Evolutionary conservation across 768 basidiomycete species (phyloP).

Genomic region (Pisolithus orientalis): DNA sequence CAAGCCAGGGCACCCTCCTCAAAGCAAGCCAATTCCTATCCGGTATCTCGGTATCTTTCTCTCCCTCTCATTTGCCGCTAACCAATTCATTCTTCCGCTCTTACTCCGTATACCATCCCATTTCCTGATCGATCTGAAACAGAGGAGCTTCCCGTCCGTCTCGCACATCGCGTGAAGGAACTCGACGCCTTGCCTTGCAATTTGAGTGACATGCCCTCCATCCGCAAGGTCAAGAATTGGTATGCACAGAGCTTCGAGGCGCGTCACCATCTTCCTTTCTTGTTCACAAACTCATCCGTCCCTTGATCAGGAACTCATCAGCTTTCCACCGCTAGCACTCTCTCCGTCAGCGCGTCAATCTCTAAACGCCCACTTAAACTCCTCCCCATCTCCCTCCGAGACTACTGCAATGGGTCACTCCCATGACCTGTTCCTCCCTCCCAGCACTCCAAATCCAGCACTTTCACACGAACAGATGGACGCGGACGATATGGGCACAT

Average conservation of each 20-base stretch:
- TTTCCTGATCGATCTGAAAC: neutral
- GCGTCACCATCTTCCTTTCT: constrained; percentile 19
- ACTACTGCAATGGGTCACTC: neutral
- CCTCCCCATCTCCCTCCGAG: neutral
- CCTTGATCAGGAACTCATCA: constrained; percentile 71
- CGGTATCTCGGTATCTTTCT: constrained; percentile 39
- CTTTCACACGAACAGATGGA: constrained; percentile 29
- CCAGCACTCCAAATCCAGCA: constrained; percentile 77
- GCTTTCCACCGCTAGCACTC: constrained; percentile 73
- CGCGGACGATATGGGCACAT: neutral
- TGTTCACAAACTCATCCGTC: constrained; percentile 2
- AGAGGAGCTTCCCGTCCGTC: constrained; percentile 93
- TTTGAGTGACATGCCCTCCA: constrained; percentile 84
- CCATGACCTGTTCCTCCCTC: constrained; percentile 47
- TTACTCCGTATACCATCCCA: neutral
- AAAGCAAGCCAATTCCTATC: constrained; percentile 85
- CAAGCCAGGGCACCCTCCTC: constrained; percentile 89
- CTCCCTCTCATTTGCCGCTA: neutral
- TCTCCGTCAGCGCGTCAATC: constrained; percentile 64
- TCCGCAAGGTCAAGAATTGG: constrained; percentile 95
- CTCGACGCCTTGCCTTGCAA: constrained; percentile 92
- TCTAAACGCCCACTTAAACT: constrained; percentile 19
- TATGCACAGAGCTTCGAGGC: constrained; percentile 99
- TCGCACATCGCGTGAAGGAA: constrained; percentile 95
- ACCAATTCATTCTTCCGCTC: neutral